Evolutionary conservation across 2,329 filamentous ascomycete species (phyloP), one percentile per base, ranked within the genome.

Genomic region (Escovopsis sp.): DNA sequence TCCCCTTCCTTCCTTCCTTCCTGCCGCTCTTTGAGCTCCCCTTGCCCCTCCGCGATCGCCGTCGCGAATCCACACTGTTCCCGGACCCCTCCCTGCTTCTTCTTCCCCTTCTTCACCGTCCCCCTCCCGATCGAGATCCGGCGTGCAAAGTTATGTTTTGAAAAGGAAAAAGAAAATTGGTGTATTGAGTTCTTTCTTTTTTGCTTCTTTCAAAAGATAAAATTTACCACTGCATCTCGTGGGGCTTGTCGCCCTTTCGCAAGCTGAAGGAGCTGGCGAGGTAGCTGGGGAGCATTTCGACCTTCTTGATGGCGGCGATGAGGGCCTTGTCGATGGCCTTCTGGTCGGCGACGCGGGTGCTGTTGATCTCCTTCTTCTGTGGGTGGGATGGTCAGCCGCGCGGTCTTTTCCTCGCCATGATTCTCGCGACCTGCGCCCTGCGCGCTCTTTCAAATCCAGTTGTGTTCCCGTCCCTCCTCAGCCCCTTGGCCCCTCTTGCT

Each of bases 191-290:
- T 23, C 11, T 23, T 7, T 9, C 3, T 23, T 23, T 23, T 39
- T 42, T 45, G 43, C 34, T 43, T 40, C 51, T 50, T 48, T 46
- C 48, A 45, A 8, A 8, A 23, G 43, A 45, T 76, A 8, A 23
- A 43, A 45, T 76, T 69, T 94, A 98, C 78, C 88, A 98, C 70
- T 84, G 83, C 90, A 98, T 96, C 79, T 93, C 84, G 72, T 98
- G 90, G 69, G 90, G 90, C 80, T 88, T 87, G 76, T 98, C 88
- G 60, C 90, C 90, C 75, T 87, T 94, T 71, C 88, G 83, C 68
- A 98, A 79, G 78, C 83, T 92, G 83, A 98, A 98, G 62, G 80
- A 85, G 66, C 80, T 84, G 61, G 75, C 75, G 55, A 98, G 84
- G 78, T 98, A 98, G 70, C 79, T 84, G 62, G 77, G 68, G 55